These are phyloP conservation scores for Carex arenaria DNA, from an alignment of 202 grass and related monocot species.

Conservation along the genomic window DNA sequence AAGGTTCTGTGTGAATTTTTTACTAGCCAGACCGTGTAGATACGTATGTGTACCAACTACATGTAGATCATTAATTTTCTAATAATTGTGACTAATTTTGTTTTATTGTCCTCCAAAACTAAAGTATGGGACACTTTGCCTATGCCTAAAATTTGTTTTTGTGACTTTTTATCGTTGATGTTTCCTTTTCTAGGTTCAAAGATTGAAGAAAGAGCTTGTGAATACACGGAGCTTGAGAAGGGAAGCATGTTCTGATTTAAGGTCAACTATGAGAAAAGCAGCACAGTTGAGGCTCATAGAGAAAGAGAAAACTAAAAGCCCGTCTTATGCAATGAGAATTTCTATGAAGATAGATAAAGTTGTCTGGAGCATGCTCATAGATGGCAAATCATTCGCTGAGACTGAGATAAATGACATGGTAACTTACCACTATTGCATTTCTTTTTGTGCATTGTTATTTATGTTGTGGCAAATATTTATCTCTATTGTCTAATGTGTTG, in stretches of 20 bases:
- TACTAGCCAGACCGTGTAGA: background rate
- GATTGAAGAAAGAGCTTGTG: conserved; percentile 68
- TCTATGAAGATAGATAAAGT: conserved; percentile 82
- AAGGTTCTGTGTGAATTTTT: conserved; percentile 31
- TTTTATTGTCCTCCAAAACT: background rate
- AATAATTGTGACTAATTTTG: background rate
- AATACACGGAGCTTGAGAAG: conserved; percentile 58
- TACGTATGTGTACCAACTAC: background rate
- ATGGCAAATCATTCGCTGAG: conserved; percentile 96
- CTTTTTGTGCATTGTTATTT: conserved; percentile 14
- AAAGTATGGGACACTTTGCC: background rate
- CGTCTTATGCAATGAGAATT: conserved; percentile 98
- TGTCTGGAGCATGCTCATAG: conserved; percentile 87
- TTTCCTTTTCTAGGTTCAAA: conserved; percentile 46
- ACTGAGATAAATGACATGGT: conserved; percentile 94
- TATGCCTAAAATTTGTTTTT: background rate
- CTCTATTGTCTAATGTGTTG: conserved; percentile 19
- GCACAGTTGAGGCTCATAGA: conserved; percentile 79
- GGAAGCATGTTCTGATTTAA: conserved; percentile 74
- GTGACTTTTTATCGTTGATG: background rate
- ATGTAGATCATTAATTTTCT: background rate
- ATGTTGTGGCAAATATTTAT: background rate
- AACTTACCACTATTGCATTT: conserved; percentile 28
- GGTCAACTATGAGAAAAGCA: conserved; percentile 80
- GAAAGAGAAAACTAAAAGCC: conserved; percentile 98